Base-by-base conservation (phyloP, 805 yeast species). In the Ogataea wickerhamii region DNA sequence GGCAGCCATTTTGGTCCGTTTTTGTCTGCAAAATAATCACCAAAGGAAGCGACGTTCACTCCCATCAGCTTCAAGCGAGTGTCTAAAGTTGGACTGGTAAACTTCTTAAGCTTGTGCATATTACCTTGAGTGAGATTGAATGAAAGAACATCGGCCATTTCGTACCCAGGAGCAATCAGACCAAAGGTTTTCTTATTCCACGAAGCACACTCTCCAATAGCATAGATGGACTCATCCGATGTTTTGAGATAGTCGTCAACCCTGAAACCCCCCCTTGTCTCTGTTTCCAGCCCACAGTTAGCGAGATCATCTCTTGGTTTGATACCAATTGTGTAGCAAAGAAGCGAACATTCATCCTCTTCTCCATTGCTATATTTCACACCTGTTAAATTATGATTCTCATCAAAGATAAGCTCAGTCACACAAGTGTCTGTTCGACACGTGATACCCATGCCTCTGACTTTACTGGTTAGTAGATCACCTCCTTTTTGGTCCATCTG, bases 371-470 rank as follows among this genome's bases (percentile, higher is more conserved):
- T 44, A 41, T 58, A 61, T 26, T 38, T 45, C 23, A 63, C 59
- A 12, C 49, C 52, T 11, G 33, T 33, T 12, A 61, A 44, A 16
- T 50, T 45, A 4, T 41, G 14, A 4, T 45, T 40, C 8, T 47
- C 44, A 21, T 57, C 61, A 32, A 56, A 59, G n/a, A 70, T 58
- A 49, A 74, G 71, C 38, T 70, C 72, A 33, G 67, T 67, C 19
- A 74, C 64, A 39, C 73, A 67, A 21, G 76, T 70, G 44, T 71
- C 76, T 32, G 72, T 62, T 55, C 72, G 71, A 42, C 74, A 76
- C 40, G 73, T 67, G 26, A 75, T 66, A 22, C 80, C 80, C 32
- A 76, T 63, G 48, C 68, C 70, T 44, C 67, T 64, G 20, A 76
- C 79, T 49, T 73, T 72, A 37, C 68, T 73, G 38, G 64, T 58